Conservation (phyloP, 2,329 filamentous ascomycete genomes). For the Akanthomyces uredinophilus region DNA sequence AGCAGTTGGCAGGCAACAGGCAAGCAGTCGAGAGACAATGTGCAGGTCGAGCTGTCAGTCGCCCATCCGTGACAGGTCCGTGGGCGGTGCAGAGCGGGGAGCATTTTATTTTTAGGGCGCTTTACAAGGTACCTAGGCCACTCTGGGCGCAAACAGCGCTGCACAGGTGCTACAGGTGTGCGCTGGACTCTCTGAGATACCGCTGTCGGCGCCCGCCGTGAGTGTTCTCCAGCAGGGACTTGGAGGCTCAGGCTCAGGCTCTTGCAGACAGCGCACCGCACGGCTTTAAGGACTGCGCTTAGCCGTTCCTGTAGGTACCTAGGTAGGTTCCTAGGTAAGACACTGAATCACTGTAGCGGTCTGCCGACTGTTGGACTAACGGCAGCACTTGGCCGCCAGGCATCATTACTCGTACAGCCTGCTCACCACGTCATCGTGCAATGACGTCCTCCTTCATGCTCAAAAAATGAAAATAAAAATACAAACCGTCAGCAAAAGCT, state of each 20-base stretch:
- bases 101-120: neutral
- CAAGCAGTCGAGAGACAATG: constrained; percentile 3
- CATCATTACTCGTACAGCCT: neutral
- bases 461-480: too few species aligned
- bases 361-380: neutral
- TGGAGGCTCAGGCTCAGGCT: too few species aligned
- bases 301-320: too few species aligned
- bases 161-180: neutral
- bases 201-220: neutral
- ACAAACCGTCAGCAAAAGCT: too few species aligned
- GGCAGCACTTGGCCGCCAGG: neutral
- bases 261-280: neutral
- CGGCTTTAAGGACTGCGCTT: too few species aligned
- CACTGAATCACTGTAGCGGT: neutral
- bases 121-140: too few species aligned
- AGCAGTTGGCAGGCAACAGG: neutral
- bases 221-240: too few species aligned
- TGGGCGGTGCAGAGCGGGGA: neutral
- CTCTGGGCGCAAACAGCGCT: neutral
- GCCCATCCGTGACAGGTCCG: neutral
- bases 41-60: constrained; percentile 4
- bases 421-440: neutral
- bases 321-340: too few species aligned
- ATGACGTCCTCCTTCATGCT: neutral
- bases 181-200: neutral